Conservation (phyloP, 257 asterid species). For the Fraxinus cuspidata region DNA sequence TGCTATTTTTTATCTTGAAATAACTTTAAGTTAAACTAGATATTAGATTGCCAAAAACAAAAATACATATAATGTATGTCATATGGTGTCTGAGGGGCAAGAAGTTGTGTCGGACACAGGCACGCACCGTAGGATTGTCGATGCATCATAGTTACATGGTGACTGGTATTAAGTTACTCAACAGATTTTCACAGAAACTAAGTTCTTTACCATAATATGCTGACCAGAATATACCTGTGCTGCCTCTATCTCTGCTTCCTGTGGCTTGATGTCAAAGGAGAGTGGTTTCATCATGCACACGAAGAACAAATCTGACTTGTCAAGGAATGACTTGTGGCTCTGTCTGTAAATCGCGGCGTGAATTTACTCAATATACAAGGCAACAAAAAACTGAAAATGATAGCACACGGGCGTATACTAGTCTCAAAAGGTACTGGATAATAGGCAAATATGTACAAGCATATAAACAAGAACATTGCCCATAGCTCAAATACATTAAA, state of each 20-base stretch:
- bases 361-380: conserved; percentile 12
- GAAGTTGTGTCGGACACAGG: too few species aligned
- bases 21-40: too few species aligned
- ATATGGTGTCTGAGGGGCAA: too few species aligned
- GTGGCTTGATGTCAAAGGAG: conserved; percentile 64
- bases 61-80: too few species aligned
- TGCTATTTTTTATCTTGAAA: too few species aligned
- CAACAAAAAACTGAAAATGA: background rate
- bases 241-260: conserved; percentile 91
- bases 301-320: conserved; percentile 84
- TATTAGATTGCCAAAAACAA: too few species aligned
- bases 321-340: conserved; percentile 80
- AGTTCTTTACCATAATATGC: background rate
- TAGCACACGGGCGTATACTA: background rate
- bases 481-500: background rate
- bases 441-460: background rate
- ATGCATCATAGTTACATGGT: background rate
- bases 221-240: conserved; percentile 63
- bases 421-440: background rate
- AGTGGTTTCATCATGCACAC: conserved; percentile 90
- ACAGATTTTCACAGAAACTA: background rate
- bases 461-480: background rate
- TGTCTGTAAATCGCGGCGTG: conserved; percentile 52
- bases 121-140: too few species aligned
- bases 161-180: background rate